A percentile compares a stretch with the other conserved stretches of the same genome.
These are phyloP conservation scores for Neurospora pannonica DNA, from an alignment of 495 filamentous ascomycete species.

Conservation along the genomic window DNA sequence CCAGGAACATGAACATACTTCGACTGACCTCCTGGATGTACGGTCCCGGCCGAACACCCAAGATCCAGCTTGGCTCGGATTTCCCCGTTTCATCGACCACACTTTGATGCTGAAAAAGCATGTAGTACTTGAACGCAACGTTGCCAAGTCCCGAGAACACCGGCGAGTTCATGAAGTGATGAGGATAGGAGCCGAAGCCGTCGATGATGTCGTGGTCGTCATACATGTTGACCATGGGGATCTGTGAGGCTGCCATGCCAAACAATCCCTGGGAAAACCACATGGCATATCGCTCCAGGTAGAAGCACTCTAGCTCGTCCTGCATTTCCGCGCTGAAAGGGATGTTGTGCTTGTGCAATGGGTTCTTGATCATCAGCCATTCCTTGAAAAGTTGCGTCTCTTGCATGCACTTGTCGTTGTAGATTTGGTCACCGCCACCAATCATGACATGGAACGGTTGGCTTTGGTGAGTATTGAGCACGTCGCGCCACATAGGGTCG, in stretches of 20 bases:
- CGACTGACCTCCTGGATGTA: conserved; percentile 83
- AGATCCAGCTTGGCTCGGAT: conserved; percentile 84
- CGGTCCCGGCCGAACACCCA: conserved; percentile 71
- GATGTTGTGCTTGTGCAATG: conserved; percentile 63
- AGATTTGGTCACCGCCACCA: conserved; percentile 93
- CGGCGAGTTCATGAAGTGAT: conserved; percentile 83
- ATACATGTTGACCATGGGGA: conserved; percentile 97
- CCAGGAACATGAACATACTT: conserved; percentile 77
- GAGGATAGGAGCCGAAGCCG: conserved; percentile 86
- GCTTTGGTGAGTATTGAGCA: conserved; percentile 85
- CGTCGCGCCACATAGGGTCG: conserved; percentile 93
- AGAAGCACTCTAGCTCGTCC: conserved; percentile 76
- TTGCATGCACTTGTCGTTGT: conserved; percentile 74
- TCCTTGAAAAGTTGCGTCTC: conserved; percentile 65
- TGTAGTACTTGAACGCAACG: conserved; percentile 94
- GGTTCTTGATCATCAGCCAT: conserved; percentile 77
- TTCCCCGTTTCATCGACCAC: conserved; percentile 65
- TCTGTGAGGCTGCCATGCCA: conserved; percentile 83
- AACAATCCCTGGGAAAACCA: conserved; percentile 98
- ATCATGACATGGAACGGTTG: conserved; percentile 98
- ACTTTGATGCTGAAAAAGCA: conserved; percentile 96
- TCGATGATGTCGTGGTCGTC: conserved; percentile 99
- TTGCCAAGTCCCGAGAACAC: conserved; percentile 84
- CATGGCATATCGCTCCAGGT: conserved; percentile 70
- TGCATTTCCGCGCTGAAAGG: conserved; percentile 70